Percentiles rank a stretch among this genome's conserved stretches.
Conservation (phyloP, 176 grass and related monocot genomes). For the Carex parvula region DNA sequence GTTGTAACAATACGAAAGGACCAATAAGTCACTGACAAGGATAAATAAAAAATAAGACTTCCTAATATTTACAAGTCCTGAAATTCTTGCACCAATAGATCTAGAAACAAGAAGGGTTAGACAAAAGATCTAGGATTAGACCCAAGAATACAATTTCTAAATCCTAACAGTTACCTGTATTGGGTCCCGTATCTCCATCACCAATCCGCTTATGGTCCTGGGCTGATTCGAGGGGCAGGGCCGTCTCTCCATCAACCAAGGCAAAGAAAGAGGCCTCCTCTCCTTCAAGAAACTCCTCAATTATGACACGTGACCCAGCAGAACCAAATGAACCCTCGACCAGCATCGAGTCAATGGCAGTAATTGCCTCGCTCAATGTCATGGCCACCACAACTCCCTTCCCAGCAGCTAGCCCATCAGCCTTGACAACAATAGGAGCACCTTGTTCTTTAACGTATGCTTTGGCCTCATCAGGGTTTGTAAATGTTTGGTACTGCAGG, state of each 20-base stretch:
- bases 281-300: conserved; percentile 92
- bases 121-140: neutral
- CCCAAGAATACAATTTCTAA: neutral
- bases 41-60: neutral
- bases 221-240: conserved; percentile 81
- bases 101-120: neutral
- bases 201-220: conserved; percentile 90
- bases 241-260: conserved; percentile 77
- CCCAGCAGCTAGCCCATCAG: conserved; percentile 80
- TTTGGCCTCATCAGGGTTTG: conserved; percentile 62
- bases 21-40: neutral
- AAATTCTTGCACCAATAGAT: neutral
- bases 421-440: conserved; percentile 81
- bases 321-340: conserved; percentile 70
- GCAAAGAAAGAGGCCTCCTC: conserved; percentile 98
- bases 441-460: conserved; percentile 57
- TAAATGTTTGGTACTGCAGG: conserved; percentile 69
- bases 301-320: conserved; percentile 68
- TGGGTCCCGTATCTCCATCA: conserved; percentile 86
- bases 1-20: neutral
- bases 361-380: conserved; percentile 63
- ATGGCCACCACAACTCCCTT: conserved; percentile 79
- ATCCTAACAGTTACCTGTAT: conserved; percentile 33
- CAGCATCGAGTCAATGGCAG: conserved; percentile 78
- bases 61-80: neutral